These are phyloP conservation scores for Gaeumannomyces sp. DNA, from an alignment of 2,329 filamentous ascomycete genomes.

Conservation along the genomic window DNA sequence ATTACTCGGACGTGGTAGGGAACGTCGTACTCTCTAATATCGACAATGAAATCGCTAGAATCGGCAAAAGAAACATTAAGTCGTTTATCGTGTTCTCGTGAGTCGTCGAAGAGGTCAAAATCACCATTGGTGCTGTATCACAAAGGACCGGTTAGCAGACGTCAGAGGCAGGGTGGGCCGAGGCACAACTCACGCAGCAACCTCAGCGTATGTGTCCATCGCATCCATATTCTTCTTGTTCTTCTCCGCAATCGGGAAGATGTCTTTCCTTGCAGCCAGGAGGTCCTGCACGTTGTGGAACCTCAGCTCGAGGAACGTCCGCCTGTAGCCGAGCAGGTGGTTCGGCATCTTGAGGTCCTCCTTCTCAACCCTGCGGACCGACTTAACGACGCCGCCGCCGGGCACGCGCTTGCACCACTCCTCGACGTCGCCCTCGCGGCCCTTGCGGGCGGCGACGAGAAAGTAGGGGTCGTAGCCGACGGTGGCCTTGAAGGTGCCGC, in stretches of 20 bases:
- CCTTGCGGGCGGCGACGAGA: conserved; percentile 80
- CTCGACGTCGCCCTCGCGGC: conserved; percentile 86
- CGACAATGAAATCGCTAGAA: conserved; percentile 94
- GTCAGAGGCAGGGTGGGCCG: neutral
- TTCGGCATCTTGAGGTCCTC: conserved; percentile 95
- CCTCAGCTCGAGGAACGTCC: conserved; percentile 78
- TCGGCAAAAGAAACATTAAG: conserved; percentile 70
- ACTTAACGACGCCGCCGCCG: conserved; percentile 76
- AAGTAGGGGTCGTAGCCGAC: conserved; percentile 97
- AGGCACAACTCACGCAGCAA: conserved; percentile 62
- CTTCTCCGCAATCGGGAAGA: conserved; percentile 89
- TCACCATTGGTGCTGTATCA: conserved; percentile 50
- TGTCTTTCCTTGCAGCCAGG: conserved; percentile 72
- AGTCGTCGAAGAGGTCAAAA: conserved; percentile 81
- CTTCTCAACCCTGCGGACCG: conserved; percentile 71
- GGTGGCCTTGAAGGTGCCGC: conserved; percentile 89
- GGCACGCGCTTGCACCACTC: conserved; percentile 82
- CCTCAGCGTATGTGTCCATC: conserved; percentile 97
- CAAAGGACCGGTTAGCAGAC: conserved; percentile 14
- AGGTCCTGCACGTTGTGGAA: conserved; percentile 87
- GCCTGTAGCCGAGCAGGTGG: conserved; percentile 82
- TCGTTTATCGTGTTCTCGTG: conserved; percentile 73
- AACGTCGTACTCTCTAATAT: conserved; percentile 98
- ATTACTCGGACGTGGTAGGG: conserved; percentile 98
- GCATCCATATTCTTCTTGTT: conserved; percentile 95